These are phyloP conservation scores for Nicotiana rustica DNA, from an alignment of 305 asterid genomes.

Conservation along the genomic window DNA sequence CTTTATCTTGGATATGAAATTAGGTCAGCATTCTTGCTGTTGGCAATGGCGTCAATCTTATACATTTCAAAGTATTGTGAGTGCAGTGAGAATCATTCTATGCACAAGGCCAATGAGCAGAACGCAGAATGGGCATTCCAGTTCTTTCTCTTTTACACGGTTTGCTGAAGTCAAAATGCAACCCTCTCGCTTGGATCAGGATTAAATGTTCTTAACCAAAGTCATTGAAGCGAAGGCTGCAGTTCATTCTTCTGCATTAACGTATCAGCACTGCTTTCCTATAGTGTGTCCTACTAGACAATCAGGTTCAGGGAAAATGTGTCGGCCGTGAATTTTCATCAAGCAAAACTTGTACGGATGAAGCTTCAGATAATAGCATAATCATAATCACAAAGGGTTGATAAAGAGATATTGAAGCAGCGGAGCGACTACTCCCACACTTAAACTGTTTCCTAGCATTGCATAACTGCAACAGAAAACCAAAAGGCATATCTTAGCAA, in stretches of 20 bases:
- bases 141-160: neutral
- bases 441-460: constrained; percentile 90
- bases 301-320: neutral
- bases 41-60: neutral
- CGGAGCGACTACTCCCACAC: constrained; percentile 88
- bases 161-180: neutral
- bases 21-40: neutral
- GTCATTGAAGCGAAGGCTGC: neutral
- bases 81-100: constrained; percentile 27
- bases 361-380: constrained; percentile 10
- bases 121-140: neutral
- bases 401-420: constrained; percentile 64
- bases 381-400: constrained; percentile 38
- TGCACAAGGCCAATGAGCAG: neutral
- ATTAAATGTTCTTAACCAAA: neutral
- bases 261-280: neutral
- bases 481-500: constrained; percentile 18
- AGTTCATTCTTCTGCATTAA: constrained; percentile 23
- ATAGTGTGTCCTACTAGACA: constrained; percentile 13
- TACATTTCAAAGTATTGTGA: constrained; percentile 4
- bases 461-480: constrained; percentile 69
- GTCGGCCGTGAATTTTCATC: neutral
- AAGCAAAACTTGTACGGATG: neutral
- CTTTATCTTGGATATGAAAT: neutral
- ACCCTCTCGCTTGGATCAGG: neutral